Evolutionary conservation across 192 early-diverging fungal species (phyloP), one percentile per base, ranked within the genome.

Genomic region (Blastocladiella britannica): DNA sequence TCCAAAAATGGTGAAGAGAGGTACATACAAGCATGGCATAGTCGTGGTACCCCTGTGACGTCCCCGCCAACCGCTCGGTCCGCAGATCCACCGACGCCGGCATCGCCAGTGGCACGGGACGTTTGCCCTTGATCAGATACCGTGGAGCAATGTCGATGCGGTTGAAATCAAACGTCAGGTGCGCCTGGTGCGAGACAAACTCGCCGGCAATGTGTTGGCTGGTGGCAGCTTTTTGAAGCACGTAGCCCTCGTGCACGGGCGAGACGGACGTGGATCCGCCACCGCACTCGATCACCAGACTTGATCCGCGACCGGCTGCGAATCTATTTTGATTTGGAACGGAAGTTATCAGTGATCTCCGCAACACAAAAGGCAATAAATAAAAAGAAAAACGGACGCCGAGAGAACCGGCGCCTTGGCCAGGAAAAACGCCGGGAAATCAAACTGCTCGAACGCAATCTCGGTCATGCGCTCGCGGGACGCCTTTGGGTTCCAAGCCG

Each of bases 201-300:
- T 94, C 83, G 52, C 93, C 95, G 53, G 78, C 93, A 55, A 90
- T 58, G 20, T 75, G 65, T 60, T 86, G 80, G 47, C 76, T 71
- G 24, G 28, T 52, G 52, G 58, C 53, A 65, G 82, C 87, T 70
- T 95, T 93, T 62, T 89, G 91, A 43, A 99, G 66, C 20, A 91
- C 88, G 64, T 83, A 97, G 28, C 95, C 95, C 63, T 99, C 95
- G 62, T 83, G 86, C 15, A 99, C 95, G n/a, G 95, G 91, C 4
- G 89, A 84, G 6, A 82, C 90, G 59, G 87, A 93, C 1, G 89
- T 88, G 53, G 72, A 80, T 29, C 81, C 72, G 62, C 83, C 89
- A 15, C 95, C 95, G 28, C 87, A 91, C 63, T 95, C 91, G 53
- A 99, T 62, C 27, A 99, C 87, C 24, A 99, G 71, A 6, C 84